Conservation (phyloP, 768 basidiomycete species). For the Mycena albidolilacea region DNA sequence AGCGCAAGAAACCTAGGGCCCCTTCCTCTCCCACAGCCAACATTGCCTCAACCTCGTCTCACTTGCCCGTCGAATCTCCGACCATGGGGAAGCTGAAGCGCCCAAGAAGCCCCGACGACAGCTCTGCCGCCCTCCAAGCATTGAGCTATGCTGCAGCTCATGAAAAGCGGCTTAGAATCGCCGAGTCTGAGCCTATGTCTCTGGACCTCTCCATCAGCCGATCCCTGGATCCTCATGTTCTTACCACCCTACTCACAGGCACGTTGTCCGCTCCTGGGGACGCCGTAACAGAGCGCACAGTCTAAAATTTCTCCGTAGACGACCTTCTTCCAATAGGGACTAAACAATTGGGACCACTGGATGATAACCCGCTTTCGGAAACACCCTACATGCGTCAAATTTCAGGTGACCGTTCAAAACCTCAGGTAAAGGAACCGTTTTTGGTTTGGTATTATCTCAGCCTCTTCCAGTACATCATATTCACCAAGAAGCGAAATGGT, state of each 20-base stretch:
- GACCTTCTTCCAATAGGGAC: constrained; percentile 36
- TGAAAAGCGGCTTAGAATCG: constrained; percentile 37
- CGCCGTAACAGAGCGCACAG: neutral
- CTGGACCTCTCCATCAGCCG: constrained; percentile 36
- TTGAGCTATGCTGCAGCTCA: constrained; percentile 40
- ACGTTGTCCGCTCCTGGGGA: neutral
- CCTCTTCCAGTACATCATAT: constrained; percentile 38
- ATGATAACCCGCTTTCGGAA: constrained; percentile 36
- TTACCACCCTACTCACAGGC: constrained; percentile 40
- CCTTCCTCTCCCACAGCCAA: constrained; percentile 16
- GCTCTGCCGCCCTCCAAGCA: constrained; percentile 39
- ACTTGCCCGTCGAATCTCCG: constrained; percentile 17
- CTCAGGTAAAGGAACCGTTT: constrained; percentile 27
- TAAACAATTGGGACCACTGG: constrained; percentile 35
- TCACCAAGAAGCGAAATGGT: constrained; percentile 36
- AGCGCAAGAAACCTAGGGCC: constrained; percentile 40
- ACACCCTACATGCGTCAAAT: constrained; percentile 41
- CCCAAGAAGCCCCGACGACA: constrained; percentile 38
- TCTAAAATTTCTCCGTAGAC: constrained; percentile 12
- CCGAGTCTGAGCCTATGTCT: constrained; percentile 33
- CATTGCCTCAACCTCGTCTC: constrained; percentile 23
- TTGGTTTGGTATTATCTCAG: neutral
- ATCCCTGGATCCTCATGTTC: constrained; percentile 34
- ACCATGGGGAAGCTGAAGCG: constrained; percentile 31
- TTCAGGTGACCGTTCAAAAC: constrained; percentile 39